Evolutionary conservation across 2,329 filamentous ascomycete species (phyloP), one percentile per base, ranked within the genome.

Genomic region (Delphinella strobiligena): DNA sequence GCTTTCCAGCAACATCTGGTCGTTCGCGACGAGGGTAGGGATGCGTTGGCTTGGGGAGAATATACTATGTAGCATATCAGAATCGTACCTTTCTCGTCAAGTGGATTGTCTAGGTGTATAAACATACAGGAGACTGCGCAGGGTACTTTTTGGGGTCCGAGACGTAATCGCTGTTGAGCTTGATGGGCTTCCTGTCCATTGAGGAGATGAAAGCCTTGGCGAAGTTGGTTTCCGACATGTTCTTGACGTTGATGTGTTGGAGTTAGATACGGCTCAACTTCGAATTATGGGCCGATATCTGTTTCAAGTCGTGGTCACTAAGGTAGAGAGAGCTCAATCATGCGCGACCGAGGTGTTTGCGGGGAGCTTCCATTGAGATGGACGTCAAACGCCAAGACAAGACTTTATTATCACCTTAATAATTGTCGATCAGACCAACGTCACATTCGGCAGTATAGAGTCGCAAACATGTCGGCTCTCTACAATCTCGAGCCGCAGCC

Each of bases 401-500:
- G 22, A 12, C 22, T 27, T 12, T 27, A n/a, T n/a, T n/a, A n/a
- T n/a, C n/a, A n/a, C n/a, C n/a, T n/a, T n/a, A n/a, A n/a, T n/a
- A n/a, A n/a, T n/a, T n/a, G n/a, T n/a, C n/a, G n/a, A n/a, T n/a
- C n/a, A n/a, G n/a, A n/a, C n/a, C n/a, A n/a, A n/a, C n/a, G n/a
- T n/a, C n/a, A n/a, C n/a, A n/a, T n/a, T 30, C 34, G 10, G 4
- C 27, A 14, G 45, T 52, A 46, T 46, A 49, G 45, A 32, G 45
- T 49, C 38, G n/a, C 17, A n/a, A 55, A 32, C 36, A 95, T 96
- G 89, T 89, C 86, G 42, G 71, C 83, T 33, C 80, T 88, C 42
- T 96, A 96, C 64, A 93, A 93, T 53, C 84, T 93, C 54, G 89
- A 95, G 62, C 89, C 91, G 38, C 86, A 89, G 55, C 86, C 91